These are phyloP conservation scores for Sistotremastrum suecicum DNA, from an alignment of 768 basidiomycete species.

Conservation along the genomic window DNA sequence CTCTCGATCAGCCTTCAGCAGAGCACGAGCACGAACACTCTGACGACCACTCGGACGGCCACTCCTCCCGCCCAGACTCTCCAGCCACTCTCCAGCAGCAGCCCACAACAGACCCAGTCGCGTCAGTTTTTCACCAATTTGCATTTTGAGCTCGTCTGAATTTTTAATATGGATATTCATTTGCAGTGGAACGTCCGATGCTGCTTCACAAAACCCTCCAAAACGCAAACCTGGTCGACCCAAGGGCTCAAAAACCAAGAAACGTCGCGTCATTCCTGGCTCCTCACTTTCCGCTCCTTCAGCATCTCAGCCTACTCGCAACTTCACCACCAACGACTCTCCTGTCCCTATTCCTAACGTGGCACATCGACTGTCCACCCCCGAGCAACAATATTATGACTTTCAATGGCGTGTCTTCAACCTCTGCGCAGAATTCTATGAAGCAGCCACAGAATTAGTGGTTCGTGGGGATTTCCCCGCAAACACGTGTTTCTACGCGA, in stretches of 20 bases:
- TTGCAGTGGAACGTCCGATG: too few relatives aligned
- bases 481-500: not conserved
- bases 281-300: conserved; percentile 12
- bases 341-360: conserved; percentile 19
- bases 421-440: conserved; percentile 75
- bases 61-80: too few relatives aligned
- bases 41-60: too few relatives aligned
- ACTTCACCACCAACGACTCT: conserved; percentile 16
- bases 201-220: not conserved
- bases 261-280: conserved; percentile 21
- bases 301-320: conserved; percentile 10
- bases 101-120: too few relatives aligned
- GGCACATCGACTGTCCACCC: conserved; percentile 15
- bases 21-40: too few relatives aligned
- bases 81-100: too few relatives aligned
- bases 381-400: conserved; percentile 65
- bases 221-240: conserved; percentile 72
- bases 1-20: too few relatives aligned
- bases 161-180: too few relatives aligned
- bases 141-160: too few relatives aligned
- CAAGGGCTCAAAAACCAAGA: conserved; percentile 66
- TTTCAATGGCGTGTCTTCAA: conserved; percentile 79
- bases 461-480: conserved; percentile 30
- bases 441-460: conserved; percentile 71
- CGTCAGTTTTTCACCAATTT: too few relatives aligned